A percentile compares a stretch with the other conserved stretches of the same genome.
Conservation (phyloP, 768 basidiomycete species). For the Plicaturopsis crispa region DNA sequence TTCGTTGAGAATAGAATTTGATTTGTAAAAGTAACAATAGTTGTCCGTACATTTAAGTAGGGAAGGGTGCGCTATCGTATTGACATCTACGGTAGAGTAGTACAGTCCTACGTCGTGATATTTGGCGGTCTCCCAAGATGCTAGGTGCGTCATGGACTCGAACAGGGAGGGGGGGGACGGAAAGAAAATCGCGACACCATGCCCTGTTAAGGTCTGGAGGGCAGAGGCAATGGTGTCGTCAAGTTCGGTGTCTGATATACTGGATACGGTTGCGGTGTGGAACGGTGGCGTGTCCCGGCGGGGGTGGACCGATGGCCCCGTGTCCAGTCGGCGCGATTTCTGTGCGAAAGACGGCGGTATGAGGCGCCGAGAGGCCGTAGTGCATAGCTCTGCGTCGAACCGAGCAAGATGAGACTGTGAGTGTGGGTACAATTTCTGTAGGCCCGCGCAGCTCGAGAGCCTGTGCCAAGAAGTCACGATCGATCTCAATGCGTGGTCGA, state of each 20-base stretch:
- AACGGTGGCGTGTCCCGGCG: no score
- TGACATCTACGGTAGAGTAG: no score
- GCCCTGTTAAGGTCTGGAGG: conserved; percentile 12
- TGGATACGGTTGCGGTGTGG: conserved; percentile 4
- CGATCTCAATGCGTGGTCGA: background rate
- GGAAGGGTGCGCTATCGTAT: no score
- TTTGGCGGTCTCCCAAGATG: conserved; percentile 10
- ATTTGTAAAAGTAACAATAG: no score
- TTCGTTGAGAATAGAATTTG: no score
- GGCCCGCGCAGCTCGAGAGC: background rate
- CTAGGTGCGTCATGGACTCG: conserved; percentile 13
- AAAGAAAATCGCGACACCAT: conserved; percentile 5
- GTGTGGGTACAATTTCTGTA: background rate
- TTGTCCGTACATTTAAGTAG: no score
- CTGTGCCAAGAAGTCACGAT: background rate
- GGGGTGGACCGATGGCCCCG: background rate
- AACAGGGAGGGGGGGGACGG: conserved; percentile 8
- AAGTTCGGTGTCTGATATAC: conserved; percentile 5
- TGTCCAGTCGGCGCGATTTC: background rate
- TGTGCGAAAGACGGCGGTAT: conserved; percentile 7
- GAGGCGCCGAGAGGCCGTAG: conserved; percentile 11
- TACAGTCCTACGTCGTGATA: no score
- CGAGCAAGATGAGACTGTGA: background rate
- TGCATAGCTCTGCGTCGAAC: background rate
- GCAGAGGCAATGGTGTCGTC: conserved; percentile 5